A percentile compares a stretch with the other conserved stretches of the same genome.
phyloP scores from a whole-genome alignment of 139 green algal species.

The Micractinium sp. region DNA sequence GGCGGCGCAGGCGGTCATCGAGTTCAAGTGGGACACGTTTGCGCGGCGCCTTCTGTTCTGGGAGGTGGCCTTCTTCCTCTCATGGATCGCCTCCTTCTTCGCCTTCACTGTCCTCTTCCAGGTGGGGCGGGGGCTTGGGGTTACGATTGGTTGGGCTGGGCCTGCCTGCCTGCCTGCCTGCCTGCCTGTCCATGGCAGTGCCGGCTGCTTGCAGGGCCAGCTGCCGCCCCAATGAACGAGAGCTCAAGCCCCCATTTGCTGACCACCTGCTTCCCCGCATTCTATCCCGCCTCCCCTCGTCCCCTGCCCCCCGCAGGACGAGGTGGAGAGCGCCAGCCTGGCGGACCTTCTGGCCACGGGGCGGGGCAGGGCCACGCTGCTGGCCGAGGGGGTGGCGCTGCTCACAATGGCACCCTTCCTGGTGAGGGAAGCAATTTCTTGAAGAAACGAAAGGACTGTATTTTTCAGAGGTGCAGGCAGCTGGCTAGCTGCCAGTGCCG shows the following conservation, averaged over 20 bases:
- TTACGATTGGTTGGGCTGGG: too few species aligned
- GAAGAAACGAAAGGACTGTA: too few species aligned
- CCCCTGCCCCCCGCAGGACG: constrained; percentile 26
- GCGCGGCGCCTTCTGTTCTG: constrained; percentile 37
- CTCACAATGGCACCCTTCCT: constrained; percentile 63
- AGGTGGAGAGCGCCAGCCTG: constrained; percentile 41
- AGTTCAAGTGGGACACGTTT: constrained; percentile 62
- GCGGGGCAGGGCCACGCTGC: constrained; percentile 40
- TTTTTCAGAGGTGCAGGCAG: not conserved
- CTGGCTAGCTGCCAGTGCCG: not conserved
- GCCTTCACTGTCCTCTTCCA: constrained; percentile 57
- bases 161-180: not conserved
- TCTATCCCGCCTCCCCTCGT: not conserved
- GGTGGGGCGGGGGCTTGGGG: not conserved
- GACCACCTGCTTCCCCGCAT: too few species aligned
- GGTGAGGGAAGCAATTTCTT: not conserved
- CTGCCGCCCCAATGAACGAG: too few species aligned
- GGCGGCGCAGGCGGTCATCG: constrained; percentile 38
- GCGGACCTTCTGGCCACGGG: constrained; percentile 47
- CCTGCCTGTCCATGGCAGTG: not conserved
- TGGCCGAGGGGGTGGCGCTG: constrained; percentile 42
- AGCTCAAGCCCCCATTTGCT: too few species aligned
- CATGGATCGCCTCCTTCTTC: constrained; percentile 62
- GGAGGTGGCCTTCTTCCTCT: constrained; percentile 53
- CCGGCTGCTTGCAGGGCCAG: not conserved